Conservation (phyloP, 176 grass and related monocot species). For the Oryza glaberrima region DNA sequence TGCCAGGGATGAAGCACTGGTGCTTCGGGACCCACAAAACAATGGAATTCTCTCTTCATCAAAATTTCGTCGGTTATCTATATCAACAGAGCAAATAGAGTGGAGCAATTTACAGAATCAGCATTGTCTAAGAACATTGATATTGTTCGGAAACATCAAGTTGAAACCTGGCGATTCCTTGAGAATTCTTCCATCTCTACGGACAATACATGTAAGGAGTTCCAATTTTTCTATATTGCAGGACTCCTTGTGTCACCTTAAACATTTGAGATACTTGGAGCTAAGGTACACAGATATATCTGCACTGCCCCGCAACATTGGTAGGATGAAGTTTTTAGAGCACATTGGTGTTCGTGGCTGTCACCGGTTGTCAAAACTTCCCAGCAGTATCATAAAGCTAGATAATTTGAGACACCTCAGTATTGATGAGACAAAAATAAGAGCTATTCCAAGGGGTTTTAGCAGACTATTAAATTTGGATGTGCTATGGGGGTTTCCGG, state of each 20-base stretch:
- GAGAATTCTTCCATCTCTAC: background rate
- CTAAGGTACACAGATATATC: background rate
- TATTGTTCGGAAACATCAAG: constrained; percentile 3
- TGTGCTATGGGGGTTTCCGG: no score
- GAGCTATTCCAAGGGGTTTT: no score
- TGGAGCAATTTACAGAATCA: background rate
- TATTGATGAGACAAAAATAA: no score
- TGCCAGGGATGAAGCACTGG: background rate
- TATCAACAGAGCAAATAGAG: background rate
- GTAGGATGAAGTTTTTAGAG: background rate
- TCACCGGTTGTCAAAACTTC: background rate
- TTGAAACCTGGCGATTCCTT: background rate
- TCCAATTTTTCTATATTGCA: background rate
- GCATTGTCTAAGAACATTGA: constrained; percentile 11
- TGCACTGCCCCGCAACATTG: background rate
- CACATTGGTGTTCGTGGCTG: background rate
- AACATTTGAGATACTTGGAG: background rate
- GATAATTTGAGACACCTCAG: background rate
- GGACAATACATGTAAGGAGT: background rate
- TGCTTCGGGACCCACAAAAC: background rate
- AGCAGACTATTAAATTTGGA: no score
- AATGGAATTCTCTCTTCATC: background rate
- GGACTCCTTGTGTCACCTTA: background rate
- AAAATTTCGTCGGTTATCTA: background rate
- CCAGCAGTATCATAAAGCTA: constrained; percentile 1